Conservation (phyloP, 768 basidiomycete species). For the Leccinum sublutescens region DNA sequence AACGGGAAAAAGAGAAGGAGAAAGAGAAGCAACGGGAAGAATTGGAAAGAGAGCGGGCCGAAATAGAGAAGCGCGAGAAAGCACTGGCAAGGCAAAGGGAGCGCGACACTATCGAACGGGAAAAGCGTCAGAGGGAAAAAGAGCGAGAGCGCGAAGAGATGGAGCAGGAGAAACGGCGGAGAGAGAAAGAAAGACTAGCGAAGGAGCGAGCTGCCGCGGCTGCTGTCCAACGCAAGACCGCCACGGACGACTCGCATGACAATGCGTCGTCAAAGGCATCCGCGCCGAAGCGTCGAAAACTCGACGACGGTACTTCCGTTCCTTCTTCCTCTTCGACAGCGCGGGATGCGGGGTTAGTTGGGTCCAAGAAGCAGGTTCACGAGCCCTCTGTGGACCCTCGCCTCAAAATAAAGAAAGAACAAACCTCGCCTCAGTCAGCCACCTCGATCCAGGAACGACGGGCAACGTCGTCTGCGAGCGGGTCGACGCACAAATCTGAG, state of each 20-base stretch:
- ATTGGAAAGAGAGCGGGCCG: conserved; percentile 17
- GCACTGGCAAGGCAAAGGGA: conserved; percentile 15
- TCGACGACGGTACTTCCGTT: conserved; percentile 34
- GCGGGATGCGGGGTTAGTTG: conserved; percentile 26
- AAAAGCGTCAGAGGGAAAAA: conserved; percentile 27
- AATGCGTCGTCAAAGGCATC: conserved; percentile 13
- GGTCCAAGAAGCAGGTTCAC: conserved; percentile 38
- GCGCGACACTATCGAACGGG: conserved; percentile 24
- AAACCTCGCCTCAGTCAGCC: conserved; percentile 26
- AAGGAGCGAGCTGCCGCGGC: conserved; percentile 20
- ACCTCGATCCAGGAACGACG: conserved; percentile 15
- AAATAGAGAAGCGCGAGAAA: conserved; percentile 23
- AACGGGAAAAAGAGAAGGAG: conserved; percentile 16
- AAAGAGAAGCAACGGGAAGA: conserved; percentile 26
- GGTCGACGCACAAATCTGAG: conserved; percentile 17
- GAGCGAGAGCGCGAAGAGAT: conserved; percentile 23
- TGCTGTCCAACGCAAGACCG: conserved; percentile 41
- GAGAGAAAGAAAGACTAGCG: conserved; percentile 23
- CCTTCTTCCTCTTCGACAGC: conserved; percentile 10
- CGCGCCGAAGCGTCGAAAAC: conserved; percentile 43
- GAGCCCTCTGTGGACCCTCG: conserved; percentile 24
- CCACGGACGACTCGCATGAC: conserved; percentile 31
- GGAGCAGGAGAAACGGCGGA: conserved; percentile 21
- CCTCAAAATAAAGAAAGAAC: conserved; percentile 40
- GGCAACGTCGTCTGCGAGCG: background rate